Percentiles rank a stretch among this genome's conserved stretches.
Evolutionary conservation across 768 basidiomycete genomes (phyloP).

Genomic region (Cyclocybe cylindracea): DNA sequence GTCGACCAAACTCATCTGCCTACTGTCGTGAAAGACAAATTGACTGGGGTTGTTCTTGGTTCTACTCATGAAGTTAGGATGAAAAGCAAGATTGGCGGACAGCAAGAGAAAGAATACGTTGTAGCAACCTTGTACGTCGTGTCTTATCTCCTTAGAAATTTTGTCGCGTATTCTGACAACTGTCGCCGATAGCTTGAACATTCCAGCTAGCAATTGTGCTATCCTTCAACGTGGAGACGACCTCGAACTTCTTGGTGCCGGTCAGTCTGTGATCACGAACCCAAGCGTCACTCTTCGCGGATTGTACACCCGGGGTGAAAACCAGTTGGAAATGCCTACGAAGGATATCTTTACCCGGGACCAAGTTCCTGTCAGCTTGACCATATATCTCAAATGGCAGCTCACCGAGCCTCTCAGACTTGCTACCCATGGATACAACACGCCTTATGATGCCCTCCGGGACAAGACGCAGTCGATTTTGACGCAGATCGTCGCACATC

Average conservation of each 20-base stretch:
- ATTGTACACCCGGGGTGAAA: slow-evolving; percentile 79
- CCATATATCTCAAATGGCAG: slow-evolving; percentile 83
- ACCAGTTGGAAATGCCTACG: slow-evolving; percentile 84
- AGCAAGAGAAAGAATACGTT: slow-evolving; percentile 61
- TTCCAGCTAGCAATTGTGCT: slow-evolving; percentile 86
- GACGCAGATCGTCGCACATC: slow-evolving; percentile 83
- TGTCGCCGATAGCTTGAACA: slow-evolving; percentile 56
- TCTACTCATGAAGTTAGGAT: slow-evolving; percentile 80
- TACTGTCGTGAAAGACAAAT: slow-evolving; percentile 54
- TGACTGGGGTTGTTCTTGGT: slow-evolving; percentile 66
- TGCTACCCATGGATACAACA: slow-evolving; percentile 81
- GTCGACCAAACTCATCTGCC: slow-evolving; percentile 84
- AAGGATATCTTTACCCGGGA: slow-evolving; percentile 88
- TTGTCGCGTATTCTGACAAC: slow-evolving; percentile 1
- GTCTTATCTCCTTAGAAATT: not conserved
- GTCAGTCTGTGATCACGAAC: slow-evolving; percentile 83
- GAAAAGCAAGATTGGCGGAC: slow-evolving; percentile 53
- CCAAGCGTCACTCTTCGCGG: slow-evolving; percentile 82
- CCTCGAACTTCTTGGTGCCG: slow-evolving; percentile 74
- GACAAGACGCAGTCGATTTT: slow-evolving; percentile 89
- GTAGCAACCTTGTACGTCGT: slow-evolving; percentile 73
- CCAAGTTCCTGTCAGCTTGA: slow-evolving; percentile 83
- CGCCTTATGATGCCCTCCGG: slow-evolving; percentile 74
- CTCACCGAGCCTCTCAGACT: slow-evolving; percentile 57
- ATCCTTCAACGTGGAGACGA: slow-evolving; percentile 83